These are phyloP conservation scores for Tuber magnatum DNA, from an alignment of 495 filamentous ascomycete genomes.

Conservation along the genomic window DNA sequence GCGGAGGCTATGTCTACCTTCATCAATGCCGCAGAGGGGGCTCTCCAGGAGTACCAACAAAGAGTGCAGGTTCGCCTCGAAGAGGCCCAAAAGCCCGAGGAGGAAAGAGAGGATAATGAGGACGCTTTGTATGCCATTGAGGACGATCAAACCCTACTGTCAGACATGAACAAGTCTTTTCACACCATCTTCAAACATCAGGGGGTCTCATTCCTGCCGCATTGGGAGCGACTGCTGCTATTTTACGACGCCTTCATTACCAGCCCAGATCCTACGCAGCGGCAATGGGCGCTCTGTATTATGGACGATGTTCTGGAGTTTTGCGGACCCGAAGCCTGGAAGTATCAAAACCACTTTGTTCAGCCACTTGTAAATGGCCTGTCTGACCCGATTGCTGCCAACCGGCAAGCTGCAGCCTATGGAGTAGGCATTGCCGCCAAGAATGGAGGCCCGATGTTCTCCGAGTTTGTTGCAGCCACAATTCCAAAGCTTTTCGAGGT, in stretches of 20 bases:
- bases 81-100: constrained; percentile 67
- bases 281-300: constrained; percentile 97
- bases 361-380: constrained; percentile 77
- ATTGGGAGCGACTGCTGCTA: constrained; percentile 74
- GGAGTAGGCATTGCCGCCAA: constrained; percentile 94
- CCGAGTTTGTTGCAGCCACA: constrained; percentile 69
- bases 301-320: constrained; percentile 98
- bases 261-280: constrained; percentile 78
- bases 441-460: constrained; percentile 77
- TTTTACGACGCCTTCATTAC: constrained; percentile 83
- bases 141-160: constrained; percentile 92
- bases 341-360: constrained; percentile 75
- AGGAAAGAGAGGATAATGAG: constrained; percentile 74
- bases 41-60: constrained; percentile 83
- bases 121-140: constrained; percentile 84
- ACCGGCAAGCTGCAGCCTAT: constrained; percentile 93
- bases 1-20: constrained; percentile 73
- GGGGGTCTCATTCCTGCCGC: constrained; percentile 68
- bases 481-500: constrained; percentile 76
- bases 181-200: constrained; percentile 98
- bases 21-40: constrained; percentile 71
- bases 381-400: constrained; percentile 74
- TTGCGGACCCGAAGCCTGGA: constrained; percentile 75
- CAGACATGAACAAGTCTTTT: constrained; percentile 99
- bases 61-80: constrained; percentile 73